A percentile compares a stretch with the other conserved stretches of the same genome.
Conservation (phyloP, 164 flowering plant genomes). For the Sextonia rubra region DNA sequence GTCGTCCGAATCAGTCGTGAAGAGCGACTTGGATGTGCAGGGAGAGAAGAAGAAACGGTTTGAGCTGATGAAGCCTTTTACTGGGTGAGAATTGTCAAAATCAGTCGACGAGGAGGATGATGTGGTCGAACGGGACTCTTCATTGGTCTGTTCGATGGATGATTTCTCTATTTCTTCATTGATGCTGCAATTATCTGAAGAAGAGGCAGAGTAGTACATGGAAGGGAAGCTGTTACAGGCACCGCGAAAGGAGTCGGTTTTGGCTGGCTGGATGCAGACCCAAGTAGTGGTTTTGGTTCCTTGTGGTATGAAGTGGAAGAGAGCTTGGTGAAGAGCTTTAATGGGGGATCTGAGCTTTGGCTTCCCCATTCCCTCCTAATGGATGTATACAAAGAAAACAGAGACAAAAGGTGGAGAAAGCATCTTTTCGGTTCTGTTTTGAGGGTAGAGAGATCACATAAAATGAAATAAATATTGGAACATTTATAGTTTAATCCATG, state of each 20-base stretch:
- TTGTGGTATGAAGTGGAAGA: conserved; percentile 8
- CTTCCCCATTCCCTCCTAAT: conserved; percentile 12
- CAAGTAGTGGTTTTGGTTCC: conserved; percentile 10
- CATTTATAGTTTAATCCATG: too few species aligned
- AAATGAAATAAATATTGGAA: conserved; percentile 7
- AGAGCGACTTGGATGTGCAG: too few species aligned
- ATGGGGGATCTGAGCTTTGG: conserved; percentile 12
- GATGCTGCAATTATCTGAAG: not conserved
- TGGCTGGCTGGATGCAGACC: conserved; percentile 17
- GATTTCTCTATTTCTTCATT: not conserved
- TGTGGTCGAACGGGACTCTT: not conserved
- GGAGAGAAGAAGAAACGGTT: not conserved
- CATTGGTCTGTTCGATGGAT: not conserved
- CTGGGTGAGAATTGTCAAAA: not conserved
- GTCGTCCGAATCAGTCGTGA: conserved; percentile 2
- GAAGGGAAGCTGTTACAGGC: conserved; percentile 17
- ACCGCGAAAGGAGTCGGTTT: conserved; percentile 20
- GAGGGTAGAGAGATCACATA: not conserved
- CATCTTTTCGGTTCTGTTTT: too few species aligned
- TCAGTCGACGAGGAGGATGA: not conserved
- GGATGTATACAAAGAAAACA: not conserved
- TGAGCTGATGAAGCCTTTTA: not conserved
- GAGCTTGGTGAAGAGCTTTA: conserved; percentile 17
- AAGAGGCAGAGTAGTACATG: conserved; percentile 2
- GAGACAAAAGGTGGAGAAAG: not conserved